A percentile compares a stretch with the other conserved stretches of the same genome.
Evolutionary conservation across 441 rosid species (phyloP).

Genomic region (Capsella rubella): DNA sequence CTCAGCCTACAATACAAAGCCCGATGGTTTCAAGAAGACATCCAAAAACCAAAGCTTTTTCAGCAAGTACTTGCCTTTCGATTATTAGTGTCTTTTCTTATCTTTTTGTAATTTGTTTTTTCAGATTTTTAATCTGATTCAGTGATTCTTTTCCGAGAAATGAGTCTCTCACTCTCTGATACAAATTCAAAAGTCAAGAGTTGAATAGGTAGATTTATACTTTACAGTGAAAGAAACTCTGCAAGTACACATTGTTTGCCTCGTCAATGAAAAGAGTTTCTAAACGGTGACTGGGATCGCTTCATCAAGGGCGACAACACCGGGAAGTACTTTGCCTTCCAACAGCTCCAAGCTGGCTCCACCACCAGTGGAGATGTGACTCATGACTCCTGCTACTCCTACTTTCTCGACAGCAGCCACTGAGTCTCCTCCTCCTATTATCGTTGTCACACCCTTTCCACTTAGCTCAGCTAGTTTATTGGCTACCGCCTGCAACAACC

Average conservation of each 20-base stretch:
- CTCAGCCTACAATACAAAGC: constrained; percentile 14
- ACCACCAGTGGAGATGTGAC: constrained; percentile 79
- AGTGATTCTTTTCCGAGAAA: not conserved
- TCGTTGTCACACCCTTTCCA: constrained; percentile 66
- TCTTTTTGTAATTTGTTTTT: not conserved
- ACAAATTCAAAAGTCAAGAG: not conserved
- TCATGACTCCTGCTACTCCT: constrained; percentile 67
- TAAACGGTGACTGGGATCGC: constrained; percentile 59
- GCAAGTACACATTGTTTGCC: constrained; percentile 16
- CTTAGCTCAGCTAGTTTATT: constrained; percentile 72
- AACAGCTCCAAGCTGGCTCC: constrained; percentile 75
- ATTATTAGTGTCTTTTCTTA: not conserved
- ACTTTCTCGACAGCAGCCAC: constrained; percentile 74
- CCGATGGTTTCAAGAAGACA: constrained; percentile 20
- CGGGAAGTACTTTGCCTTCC: constrained; percentile 72
- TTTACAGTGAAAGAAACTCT: constrained; percentile 19
- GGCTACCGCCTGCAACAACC: constrained; percentile 55
- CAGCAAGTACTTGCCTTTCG: constrained; percentile 2
- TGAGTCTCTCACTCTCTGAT: constrained; percentile 7
- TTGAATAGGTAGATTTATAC: constrained; percentile 14
- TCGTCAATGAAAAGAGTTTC: constrained; percentile 19
- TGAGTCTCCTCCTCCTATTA: constrained; percentile 76
- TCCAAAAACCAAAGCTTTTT: constrained; percentile 10
- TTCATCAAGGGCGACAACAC: constrained; percentile 65
- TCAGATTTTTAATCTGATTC: not conserved